phyloP scores from a whole-genome alignment of 2,329 filamentous ascomycete genomes.

The Exutisphaerella laricina region DNA sequence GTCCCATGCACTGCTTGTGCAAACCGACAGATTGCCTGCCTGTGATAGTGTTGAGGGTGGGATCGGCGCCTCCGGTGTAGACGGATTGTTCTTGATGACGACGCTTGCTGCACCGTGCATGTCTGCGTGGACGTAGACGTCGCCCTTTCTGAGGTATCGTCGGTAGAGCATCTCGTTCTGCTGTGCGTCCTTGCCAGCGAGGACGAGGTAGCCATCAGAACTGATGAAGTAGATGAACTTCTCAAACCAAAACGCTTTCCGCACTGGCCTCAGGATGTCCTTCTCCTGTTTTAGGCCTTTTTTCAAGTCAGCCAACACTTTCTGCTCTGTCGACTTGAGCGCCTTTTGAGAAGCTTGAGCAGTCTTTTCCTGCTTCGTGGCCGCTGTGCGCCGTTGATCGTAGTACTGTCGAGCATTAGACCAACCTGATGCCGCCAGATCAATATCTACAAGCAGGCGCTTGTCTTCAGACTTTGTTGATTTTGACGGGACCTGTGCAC shows the following conservation, averaged over 20 bases:
- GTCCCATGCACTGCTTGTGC: conserved; percentile 87
- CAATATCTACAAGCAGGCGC: conserved; percentile 70
- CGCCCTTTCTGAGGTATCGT: conserved; percentile 77
- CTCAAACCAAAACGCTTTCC: conserved; percentile 89
- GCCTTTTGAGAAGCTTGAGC: conserved; percentile 73
- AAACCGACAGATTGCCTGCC: conserved; percentile 78
- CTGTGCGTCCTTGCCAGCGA: conserved; percentile 78
- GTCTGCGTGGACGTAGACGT: conserved; percentile 89
- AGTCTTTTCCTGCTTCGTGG: conserved; percentile 82
- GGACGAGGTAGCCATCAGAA: conserved; percentile 86
- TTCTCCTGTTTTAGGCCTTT: conserved; percentile 90
- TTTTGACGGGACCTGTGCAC: conserved; percentile 36
- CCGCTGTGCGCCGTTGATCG: conserved; percentile 77
- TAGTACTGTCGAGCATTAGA: conserved; percentile 89
- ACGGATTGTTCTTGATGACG: conserved; percentile 81
- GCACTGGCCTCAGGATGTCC: conserved; percentile 72
- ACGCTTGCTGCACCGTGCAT: conserved; percentile 77
- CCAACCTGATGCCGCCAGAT: conserved; percentile 76
- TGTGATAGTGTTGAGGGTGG: conserved; percentile 87
- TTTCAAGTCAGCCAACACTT: conserved; percentile 78
- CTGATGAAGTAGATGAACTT: conserved; percentile 96
- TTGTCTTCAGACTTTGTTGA: conserved; percentile 34
- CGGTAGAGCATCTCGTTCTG: conserved; percentile 93
- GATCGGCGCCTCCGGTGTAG: conserved; percentile 74
- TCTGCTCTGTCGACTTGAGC: conserved; percentile 82